Evolutionary conservation across 2,329 filamentous ascomycete genomes (phyloP).

Genomic region (Graphiopsis chlorocephala): DNA sequence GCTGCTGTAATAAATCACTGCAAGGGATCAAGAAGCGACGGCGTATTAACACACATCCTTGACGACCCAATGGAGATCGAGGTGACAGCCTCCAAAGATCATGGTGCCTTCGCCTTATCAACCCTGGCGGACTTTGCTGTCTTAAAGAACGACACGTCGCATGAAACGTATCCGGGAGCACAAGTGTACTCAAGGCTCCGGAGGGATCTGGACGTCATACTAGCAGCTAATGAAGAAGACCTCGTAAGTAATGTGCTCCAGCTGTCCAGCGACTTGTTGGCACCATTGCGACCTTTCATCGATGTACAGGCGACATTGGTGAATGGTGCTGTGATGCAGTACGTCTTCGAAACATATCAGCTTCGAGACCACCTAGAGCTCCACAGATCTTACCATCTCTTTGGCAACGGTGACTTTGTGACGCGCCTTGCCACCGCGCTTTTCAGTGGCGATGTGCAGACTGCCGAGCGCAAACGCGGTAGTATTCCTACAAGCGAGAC

Average conservation of each 20-base stretch:
- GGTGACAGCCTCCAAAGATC: not conserved
- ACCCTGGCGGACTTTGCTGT: not conserved
- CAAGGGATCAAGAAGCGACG: not conserved
- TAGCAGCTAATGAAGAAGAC: not conserved
- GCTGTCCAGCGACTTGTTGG: not conserved
- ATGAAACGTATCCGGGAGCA: not conserved
- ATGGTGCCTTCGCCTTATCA: not conserved
- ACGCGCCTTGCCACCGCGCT: constrained; percentile 76
- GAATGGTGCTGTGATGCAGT: constrained; percentile 70
- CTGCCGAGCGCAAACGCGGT: constrained; percentile 70
- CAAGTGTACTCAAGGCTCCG: not conserved
- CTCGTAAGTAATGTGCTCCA: not conserved
- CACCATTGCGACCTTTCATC: constrained; percentile 55
- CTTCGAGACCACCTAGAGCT: constrained; percentile 70
- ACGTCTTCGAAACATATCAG: constrained; percentile 73
- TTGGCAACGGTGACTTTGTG: constrained; percentile 82
- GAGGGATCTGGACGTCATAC: not conserved
- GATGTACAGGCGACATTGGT: constrained; percentile 72
- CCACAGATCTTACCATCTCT: constrained; percentile 76
- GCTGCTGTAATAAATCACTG: not conserved
- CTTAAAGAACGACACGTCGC: not conserved
- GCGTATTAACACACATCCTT: not conserved
- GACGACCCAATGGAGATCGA: not conserved
- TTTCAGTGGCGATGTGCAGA: constrained; percentile 78
- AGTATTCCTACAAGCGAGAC: constrained; percentile 65